Evolutionary conservation across 164 flowering plant species (phyloP).

Genomic region (Macadamia integrifolia): DNA sequence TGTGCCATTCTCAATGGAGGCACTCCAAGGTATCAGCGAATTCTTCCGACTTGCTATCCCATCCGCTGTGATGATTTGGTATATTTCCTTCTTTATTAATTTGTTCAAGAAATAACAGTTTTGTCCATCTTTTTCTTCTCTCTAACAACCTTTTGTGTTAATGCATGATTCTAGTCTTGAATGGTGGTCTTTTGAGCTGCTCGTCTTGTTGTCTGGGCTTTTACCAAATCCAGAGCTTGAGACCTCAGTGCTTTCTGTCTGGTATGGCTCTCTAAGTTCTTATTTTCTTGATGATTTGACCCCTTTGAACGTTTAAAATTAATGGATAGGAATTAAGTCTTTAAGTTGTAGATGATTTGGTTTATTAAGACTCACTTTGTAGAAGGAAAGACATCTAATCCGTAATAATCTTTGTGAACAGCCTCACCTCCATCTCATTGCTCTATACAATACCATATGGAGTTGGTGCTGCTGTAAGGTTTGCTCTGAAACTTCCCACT

Average conservation of each 20-base stretch:
- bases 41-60: constrained; percentile 74
- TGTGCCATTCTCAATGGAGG: constrained; percentile 47
- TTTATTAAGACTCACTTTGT: not conserved
- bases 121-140: not conserved
- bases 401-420: constrained; percentile 23
- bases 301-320: not conserved
- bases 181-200: constrained; percentile 80
- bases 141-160: not conserved
- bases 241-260: constrained; percentile 68
- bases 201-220: constrained; percentile 66
- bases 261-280: constrained; percentile 32
- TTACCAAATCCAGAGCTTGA: constrained; percentile 68
- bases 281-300: not conserved
- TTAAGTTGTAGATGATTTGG: too few species aligned
- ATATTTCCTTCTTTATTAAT: constrained; percentile 4
- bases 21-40: constrained; percentile 45
- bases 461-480: constrained; percentile 80
- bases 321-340: too few species aligned
- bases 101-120: too few species aligned
- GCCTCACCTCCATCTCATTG: constrained; percentile 52
- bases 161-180: constrained; percentile 42
- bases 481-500: constrained; percentile 1
- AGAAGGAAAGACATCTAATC: not conserved
- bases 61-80: constrained; percentile 88
- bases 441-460: constrained; percentile 71